Conservation (phyloP, 768 basidiomycete genomes). For the Agaricus subrufescens region DNA sequence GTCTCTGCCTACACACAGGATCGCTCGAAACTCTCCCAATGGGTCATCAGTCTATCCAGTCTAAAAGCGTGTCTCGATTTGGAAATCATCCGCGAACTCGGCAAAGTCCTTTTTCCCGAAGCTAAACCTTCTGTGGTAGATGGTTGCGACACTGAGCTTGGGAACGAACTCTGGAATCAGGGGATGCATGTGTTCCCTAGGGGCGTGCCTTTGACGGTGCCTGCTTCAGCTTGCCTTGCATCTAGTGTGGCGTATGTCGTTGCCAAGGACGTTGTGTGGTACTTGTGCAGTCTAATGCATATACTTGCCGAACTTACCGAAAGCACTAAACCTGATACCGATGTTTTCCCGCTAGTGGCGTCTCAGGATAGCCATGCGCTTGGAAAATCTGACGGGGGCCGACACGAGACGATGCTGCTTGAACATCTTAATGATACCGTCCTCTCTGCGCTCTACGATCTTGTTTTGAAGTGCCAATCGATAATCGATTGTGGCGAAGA, state of each 20-base stretch:
- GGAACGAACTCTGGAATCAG: neutral
- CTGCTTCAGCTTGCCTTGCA: neutral
- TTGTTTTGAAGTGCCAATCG: constrained; percentile 13
- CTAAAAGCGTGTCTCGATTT: constrained; percentile 26
- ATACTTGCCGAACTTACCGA: constrained; percentile 21
- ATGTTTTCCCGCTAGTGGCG: neutral
- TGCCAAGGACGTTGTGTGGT: constrained; percentile 49
- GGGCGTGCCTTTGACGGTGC: neutral
- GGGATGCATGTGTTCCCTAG: neutral
- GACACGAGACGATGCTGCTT: neutral
- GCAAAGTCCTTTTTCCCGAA: constrained; percentile 21
- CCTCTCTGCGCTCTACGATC: constrained; percentile 11
- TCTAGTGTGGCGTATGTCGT: constrained; percentile 35
- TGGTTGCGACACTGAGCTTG: neutral
- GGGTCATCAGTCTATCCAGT: constrained; percentile 2
- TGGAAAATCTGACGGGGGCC: neutral
- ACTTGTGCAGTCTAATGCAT: constrained; percentile 43
- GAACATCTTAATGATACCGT: constrained; percentile 10
- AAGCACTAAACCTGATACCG: neutral
- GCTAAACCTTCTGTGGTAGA: neutral
- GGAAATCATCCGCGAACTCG: constrained; percentile 34
- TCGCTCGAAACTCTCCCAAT: neutral
- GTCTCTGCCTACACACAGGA: neutral
- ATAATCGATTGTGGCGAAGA: neutral
- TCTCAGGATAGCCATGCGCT: neutral